Evolutionary conservation across 768 basidiomycete genomes (phyloP), one percentile per base, ranked within the genome.

Genomic region (Lactifluus volemus): DNA sequence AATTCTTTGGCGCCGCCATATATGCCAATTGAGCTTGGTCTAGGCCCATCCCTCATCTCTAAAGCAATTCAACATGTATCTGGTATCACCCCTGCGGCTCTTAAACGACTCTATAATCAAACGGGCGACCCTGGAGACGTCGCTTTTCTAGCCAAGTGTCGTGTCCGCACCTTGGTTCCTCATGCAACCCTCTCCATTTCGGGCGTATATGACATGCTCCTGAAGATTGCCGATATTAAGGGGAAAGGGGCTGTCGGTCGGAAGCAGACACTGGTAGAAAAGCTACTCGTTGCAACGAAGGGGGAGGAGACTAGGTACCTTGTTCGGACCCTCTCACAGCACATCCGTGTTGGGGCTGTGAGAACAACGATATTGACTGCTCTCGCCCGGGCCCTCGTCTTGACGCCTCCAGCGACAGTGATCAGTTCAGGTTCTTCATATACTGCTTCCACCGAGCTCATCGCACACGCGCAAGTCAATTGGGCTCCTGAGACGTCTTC

Each of bases 291-390:
- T 6, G 80, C 89, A 10, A 87, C 93, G 0, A 82, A 79, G 60
- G 94, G 92, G 25, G 94, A 96, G 72, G 92, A 97, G 73, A 79
- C 82, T n/a, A 81, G 92, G 32, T 97, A 84, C 67, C 77, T 96
- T 45, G 85, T 87, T 34, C 80, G 89, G 42, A 89, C 82, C 2
- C 76, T 94, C 30, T 83, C 79, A 32, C 81, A 82, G 68, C 86
- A 92, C 70, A 76, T 92, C 48, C 83, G 91, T 49, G 93, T 96
- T 15, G 94, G 94, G 1, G 94, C 93, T 3, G 91, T 94, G 32
- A 79, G 90, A 65, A 83, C 88, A 29, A 87, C 92, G 6, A 81
- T 96, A 38, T 78, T 94, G 52, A 84, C 84, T 25, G 88, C 90
- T 11, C 76, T 96, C 25, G 88, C 92, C 34, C 78, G 91, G 51